Evolutionary conservation across 768 basidiomycete species (phyloP), one percentile per base, ranked within the genome.

Genomic region (Mrakia frigida): DNA sequence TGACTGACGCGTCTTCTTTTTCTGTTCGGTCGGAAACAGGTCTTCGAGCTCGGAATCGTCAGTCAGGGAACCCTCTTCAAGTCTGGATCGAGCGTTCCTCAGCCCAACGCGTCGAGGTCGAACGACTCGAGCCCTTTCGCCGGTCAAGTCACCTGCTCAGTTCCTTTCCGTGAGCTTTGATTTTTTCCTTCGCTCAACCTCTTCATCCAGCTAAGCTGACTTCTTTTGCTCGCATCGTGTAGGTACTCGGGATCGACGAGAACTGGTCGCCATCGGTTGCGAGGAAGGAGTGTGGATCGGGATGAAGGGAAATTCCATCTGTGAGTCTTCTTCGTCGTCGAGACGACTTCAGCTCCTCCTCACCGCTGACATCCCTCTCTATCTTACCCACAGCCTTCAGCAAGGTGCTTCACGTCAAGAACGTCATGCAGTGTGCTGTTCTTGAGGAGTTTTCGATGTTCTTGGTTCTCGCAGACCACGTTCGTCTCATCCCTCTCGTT

Each of bases 251-350:
- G 94, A 98, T 81, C 90, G 91, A 7, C 89, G 93, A 35, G 89
- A 89, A 18, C 86, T 99, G 21, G 91, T 98, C 56, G 93, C 95
- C 0, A 90, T 98, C 80, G 97, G 95, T 11, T 97, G 94, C 82
- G 90, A 91, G 0, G 94, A 97, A 81, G 97, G 97, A 41, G 92
- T 97, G 31, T 97, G 93, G 92, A 94, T 97, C 76, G 94, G 94
- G 0, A 90, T 94, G 83, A 88, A 92, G 56, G 91, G 93, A 79
- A 92, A 96, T 83, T 90, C 94, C 2, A 86, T 87, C 82, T 94
- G 93, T 93, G 82, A 77, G 89, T 80, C 11, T 77, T 53, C 31
- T n/a, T 37, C 35, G 41, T n/a, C 25, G 56, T 56, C 56, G 56
- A 56, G 23, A 56, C 23, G 53, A 35, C 14, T 14, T 33, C 23